Base-by-base conservation (phyloP, 441 rosid species). In the Jatropha podagrica region DNA sequence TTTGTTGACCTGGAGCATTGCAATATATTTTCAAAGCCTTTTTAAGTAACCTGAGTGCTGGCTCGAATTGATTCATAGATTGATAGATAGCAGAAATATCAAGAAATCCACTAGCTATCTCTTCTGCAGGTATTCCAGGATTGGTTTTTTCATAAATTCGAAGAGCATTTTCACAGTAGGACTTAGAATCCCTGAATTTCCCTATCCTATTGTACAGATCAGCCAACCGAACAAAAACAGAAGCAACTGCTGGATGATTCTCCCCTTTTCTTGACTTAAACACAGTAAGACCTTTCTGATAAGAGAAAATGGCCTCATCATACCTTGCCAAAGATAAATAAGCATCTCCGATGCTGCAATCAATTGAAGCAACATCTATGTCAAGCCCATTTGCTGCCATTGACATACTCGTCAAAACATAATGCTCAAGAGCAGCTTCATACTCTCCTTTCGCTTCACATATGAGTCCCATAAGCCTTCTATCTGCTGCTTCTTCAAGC, bases 321-420 rank as follows among this genome's bases (percentile, higher is more conserved):
- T 87, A 95, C 44, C 97, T 83, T 72, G 95, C 86, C 86, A 95
- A 77, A 5, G 93, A 84, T 73, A 95, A 80, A 74, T 95, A 95
- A 6, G 94, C 85, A 72, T 95, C 98, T 32, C 97, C 98, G 26
- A 94, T 92, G 85, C 93, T 90, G 80, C 96, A 88, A 79, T 92
- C 97, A 76, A 88, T 83, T 4, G 90, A 81, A 15, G 98, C 97
- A 41, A 90, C 96, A 27, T 90, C 97, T 51, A 85, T 76, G 69
- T 88, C 90, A 12, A 80, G 86, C 56, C 92, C 86, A 76, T 82
- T 79, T 42, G 91, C 85, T 2, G 97, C 84, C 94, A 92, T 85
- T 0, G 98, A 88, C 98, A 93, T 90, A 83, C 97, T 91, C 0
- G 96, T 96, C 26, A 91, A 75, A 72, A 88, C 91, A 52, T 88